These are phyloP conservation scores for Emericellopsis cladophorae DNA, from an alignment of 2,329 filamentous ascomycete genomes.

Conservation along the genomic window DNA sequence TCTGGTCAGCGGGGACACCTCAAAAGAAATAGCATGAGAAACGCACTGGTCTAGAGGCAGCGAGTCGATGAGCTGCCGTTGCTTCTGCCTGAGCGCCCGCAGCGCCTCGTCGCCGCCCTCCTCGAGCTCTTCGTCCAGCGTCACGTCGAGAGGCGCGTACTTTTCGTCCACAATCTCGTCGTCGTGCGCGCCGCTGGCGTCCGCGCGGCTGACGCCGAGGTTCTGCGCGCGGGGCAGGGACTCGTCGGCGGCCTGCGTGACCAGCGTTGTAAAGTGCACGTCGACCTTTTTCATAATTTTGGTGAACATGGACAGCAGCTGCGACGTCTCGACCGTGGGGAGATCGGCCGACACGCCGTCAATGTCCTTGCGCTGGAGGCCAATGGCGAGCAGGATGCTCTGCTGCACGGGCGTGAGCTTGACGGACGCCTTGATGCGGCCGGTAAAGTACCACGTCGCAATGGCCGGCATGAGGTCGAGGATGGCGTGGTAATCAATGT, in stretches of 20 bases:
- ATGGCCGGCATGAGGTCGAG: slow-evolving; percentile 81
- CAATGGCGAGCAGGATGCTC: slow-evolving; percentile 77
- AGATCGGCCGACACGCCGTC: slow-evolving; percentile 72
- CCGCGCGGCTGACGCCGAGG: slow-evolving; percentile 44
- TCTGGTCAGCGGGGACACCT: not conserved
- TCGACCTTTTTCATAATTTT: slow-evolving; percentile 88
- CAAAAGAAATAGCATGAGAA: not conserved
- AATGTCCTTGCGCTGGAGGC: slow-evolving; percentile 80
- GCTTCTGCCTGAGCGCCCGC: slow-evolving; percentile 60
- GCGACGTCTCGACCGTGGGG: slow-evolving; percentile 52
- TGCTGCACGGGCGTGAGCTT: slow-evolving; percentile 74
- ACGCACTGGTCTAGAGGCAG: slow-evolving; percentile 64
- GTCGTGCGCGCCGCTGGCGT: slow-evolving; percentile 53
- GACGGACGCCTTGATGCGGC: slow-evolving; percentile 53
- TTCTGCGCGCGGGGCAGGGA: slow-evolving; percentile 46
- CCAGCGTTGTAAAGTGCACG: slow-evolving; percentile 59
- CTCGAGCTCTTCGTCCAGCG: slow-evolving; percentile 70
- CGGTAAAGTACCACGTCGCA: slow-evolving; percentile 73
- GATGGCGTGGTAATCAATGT: slow-evolving; percentile 96
- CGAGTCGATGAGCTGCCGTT: slow-evolving; percentile 80
- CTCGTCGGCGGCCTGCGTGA: slow-evolving; percentile 61
- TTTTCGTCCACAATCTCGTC: slow-evolving; percentile 52
- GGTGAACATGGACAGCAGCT: slow-evolving; percentile 92
- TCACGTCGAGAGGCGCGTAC: slow-evolving; percentile 58
- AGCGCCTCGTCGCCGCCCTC: slow-evolving; percentile 71